Base-by-base conservation (phyloP, 2,329 filamentous ascomycete genomes). In the Orbilia ellipsospora region DNA sequence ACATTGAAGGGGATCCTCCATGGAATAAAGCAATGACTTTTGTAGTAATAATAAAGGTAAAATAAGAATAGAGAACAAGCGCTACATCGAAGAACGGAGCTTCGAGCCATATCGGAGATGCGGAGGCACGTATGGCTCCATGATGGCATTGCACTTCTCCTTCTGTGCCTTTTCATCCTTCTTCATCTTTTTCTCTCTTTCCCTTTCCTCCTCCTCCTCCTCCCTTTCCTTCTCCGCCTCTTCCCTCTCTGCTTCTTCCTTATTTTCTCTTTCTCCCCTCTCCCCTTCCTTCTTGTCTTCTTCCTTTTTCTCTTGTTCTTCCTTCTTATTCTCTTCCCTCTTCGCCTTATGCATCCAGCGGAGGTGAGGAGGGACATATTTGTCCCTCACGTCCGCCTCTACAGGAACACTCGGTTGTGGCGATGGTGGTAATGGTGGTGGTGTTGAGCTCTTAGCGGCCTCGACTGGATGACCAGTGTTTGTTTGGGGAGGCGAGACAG, bases 291-390 rank as follows among this genome's bases (percentile, higher is more conserved):
- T 28, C 51, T 28, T 13, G 4, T 16, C 12, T 1, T 26, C 51
- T 20, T 20, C n/a, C n/a, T n/a, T n/a, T n/a, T n/a, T n/a, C n/a
- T n/a, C n/a, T n/a, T n/a, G n/a, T n/a, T n/a, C 23, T 23, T 48
- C 48, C 16, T 52, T 10, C 26, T 59, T 44, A 36, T 48, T 50
- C 23, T 51, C 50, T 15, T 18, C 45, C 12, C 36, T n/a, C 62
- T 40, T 23, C 52, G 26, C 51, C 55, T 52, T 31, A 36, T 55
- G 52, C 52, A 55, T 16, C 31, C n/a, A 40, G n/a, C 64, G 55
- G 16, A 51, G 44, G 13, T 68, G 55, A 31, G 64, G 64, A 66
- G 20, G 64, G 28, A 68, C 15, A 20, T 23, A 59, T 40, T 50
- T 26, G 40, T 44, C 20, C 23, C 26, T 48, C 44, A 10, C n/a